These are phyloP conservation scores for Oryza meyeriana DNA, from an alignment of 176 grass and related monocot species.

Conservation along the genomic window DNA sequence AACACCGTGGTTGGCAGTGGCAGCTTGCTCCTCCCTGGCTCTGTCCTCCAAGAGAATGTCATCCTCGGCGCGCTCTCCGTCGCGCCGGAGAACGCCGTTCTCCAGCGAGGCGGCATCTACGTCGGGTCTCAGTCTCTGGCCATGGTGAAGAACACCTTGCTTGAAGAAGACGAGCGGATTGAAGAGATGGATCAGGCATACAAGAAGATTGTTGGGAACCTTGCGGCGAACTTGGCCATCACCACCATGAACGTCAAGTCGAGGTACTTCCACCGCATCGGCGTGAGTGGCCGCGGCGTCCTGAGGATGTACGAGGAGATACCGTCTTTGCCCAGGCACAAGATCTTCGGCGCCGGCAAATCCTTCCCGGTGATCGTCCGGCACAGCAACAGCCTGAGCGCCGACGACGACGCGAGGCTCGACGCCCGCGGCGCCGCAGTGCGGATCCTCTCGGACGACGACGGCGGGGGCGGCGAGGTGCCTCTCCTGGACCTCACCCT, in stretches of 20 bases:
- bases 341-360: slow-evolving; percentile 50
- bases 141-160: slow-evolving; percentile 60
- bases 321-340: slow-evolving; percentile 51
- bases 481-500: slow-evolving; percentile 62
- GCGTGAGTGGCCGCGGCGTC: slow-evolving; percentile 49
- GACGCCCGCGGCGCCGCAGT: slow-evolving; percentile 61
- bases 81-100: slow-evolving; percentile 50
- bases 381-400: slow-evolving; percentile 76
- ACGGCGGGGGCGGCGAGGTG: neutral
- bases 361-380: slow-evolving; percentile 56
- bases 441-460: slow-evolving; percentile 54
- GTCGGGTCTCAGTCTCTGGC: slow-evolving; percentile 42
- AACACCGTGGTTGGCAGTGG: slow-evolving; percentile 63
- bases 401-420: slow-evolving; percentile 69
- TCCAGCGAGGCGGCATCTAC: slow-evolving; percentile 56
- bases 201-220: slow-evolving; percentile 64
- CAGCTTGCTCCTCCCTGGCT: slow-evolving; percentile 59
- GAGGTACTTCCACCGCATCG: slow-evolving; percentile 76
- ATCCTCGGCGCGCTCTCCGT: slow-evolving; percentile 71
- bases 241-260: slow-evolving; percentile 78
- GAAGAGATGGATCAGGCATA: slow-evolving; percentile 60
- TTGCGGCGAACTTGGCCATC: slow-evolving; percentile 63
- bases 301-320: slow-evolving; percentile 52
- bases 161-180: slow-evolving; percentile 55
- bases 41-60: slow-evolving; percentile 59